Conservation (phyloP, 2,329 filamentous ascomycete species). For the Monascus ruber region DNA sequence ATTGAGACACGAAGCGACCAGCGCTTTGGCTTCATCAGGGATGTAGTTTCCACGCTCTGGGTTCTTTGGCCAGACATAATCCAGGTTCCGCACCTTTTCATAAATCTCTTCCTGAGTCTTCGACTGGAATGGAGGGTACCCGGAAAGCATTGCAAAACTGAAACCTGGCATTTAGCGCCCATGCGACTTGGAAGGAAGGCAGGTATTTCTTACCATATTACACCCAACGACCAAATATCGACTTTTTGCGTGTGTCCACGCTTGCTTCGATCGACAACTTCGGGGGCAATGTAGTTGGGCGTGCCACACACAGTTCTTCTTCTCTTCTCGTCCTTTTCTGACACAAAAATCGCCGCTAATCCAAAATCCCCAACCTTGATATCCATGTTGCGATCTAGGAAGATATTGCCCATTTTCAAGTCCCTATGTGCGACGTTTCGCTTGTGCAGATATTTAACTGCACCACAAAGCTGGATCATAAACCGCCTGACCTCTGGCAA, state of each 20-base stretch:
- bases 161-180: conserved; percentile 10
- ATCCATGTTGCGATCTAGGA: conserved; percentile 89
- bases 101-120: conserved; percentile 43
- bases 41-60: conserved; percentile 34
- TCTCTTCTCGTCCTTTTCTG: conserved; percentile 74
- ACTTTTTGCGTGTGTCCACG: conserved; percentile 96
- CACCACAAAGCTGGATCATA: conserved; percentile 86
- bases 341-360: conserved; percentile 79
- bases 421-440: conserved; percentile 95
- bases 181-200: background rate
- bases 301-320: conserved; percentile 93
- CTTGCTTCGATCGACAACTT: conserved; percentile 87
- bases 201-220: conserved; percentile 67
- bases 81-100: conserved; percentile 35
- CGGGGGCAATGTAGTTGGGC: conserved; percentile 95
- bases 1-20: conserved; percentile 37
- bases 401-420: conserved; percentile 96
- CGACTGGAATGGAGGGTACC: conserved; percentile 92
- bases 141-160: conserved; percentile 91
- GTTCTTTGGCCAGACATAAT: conserved; percentile 40
- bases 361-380: conserved; percentile 98
- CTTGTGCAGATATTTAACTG: conserved; percentile 94
- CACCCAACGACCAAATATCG: conserved; percentile 94
- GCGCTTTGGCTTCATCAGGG: conserved; percentile 37
- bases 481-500: conserved; percentile 92